These are phyloP conservation scores for Nymphaea colorata DNA, from an alignment of 164 flowering plant genomes.

Conservation along the genomic window DNA sequence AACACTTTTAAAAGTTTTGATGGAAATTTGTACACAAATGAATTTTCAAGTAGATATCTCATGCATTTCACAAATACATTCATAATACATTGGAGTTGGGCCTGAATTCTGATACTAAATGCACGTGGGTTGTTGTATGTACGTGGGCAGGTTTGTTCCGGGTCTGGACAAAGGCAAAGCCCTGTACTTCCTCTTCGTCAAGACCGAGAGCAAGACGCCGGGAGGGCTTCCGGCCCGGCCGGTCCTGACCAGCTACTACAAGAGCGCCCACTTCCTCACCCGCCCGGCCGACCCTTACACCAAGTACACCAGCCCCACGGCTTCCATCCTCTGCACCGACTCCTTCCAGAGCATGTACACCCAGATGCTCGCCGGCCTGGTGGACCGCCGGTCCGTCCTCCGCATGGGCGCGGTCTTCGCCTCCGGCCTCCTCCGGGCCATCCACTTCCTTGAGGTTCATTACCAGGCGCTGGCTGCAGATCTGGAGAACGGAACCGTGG, in stretches of 20 bases:
- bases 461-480: slow-evolving; percentile 44
- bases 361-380: slow-evolving; percentile 74
- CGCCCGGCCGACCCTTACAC: slow-evolving; percentile 60
- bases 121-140: too few relatives aligned
- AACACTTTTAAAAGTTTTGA: too few relatives aligned
- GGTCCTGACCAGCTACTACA: slow-evolving; percentile 73
- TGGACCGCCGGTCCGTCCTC: slow-evolving; percentile 38
- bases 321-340: slow-evolving; percentile 59
- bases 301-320: slow-evolving; percentile 68
- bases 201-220: slow-evolving; percentile 53
- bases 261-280: slow-evolving; percentile 52
- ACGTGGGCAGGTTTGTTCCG: slow-evolving; percentile 47
- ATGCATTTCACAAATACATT: neutral
- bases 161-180: slow-evolving; percentile 70
- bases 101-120: neutral
- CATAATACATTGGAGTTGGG: neutral
- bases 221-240: slow-evolving; percentile 73
- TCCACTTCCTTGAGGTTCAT: slow-evolving; percentile 52
- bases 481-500: slow-evolving; percentile 40
- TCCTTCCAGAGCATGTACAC: slow-evolving; percentile 84
- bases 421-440: slow-evolving; percentile 70
- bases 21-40: too few relatives aligned
- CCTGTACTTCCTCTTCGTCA: slow-evolving; percentile 51
- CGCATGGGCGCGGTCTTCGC: slow-evolving; percentile 79
- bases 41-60: neutral